A percentile compares a stretch with the other conserved stretches of the same genome.
phyloP scores from a whole-genome alignment of 257 asterid genomes.

The Marsdenia floribunda region DNA sequence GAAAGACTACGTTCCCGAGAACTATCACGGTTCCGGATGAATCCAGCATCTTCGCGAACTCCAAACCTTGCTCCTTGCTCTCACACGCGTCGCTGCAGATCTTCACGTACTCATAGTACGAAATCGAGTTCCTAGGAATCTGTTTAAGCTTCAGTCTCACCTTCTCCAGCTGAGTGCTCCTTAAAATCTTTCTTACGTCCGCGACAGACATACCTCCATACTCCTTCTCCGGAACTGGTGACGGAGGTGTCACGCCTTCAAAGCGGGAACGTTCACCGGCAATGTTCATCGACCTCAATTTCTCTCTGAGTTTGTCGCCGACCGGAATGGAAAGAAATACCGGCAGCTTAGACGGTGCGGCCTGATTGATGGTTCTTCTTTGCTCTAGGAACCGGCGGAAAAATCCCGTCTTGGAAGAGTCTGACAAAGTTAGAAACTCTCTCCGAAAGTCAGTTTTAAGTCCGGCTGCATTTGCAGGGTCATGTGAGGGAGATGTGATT shows the following conservation, averaged over 20 bases:
- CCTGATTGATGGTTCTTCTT: constrained; percentile 42
- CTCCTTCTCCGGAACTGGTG: constrained; percentile 8
- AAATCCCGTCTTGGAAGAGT: constrained; percentile 26
- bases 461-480: constrained; percentile 21
- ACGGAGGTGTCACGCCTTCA: constrained; percentile 29
- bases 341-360: constrained; percentile 36
- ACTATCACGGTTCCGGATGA: constrained; percentile 72
- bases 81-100: constrained; percentile 49
- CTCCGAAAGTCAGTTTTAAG: constrained; percentile 22
- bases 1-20: constrained; percentile 70
- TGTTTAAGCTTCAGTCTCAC: constrained; percentile 36
- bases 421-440: constrained; percentile 25
- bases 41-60: constrained; percentile 62
- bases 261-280: constrained; percentile 28
- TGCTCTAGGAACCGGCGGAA: constrained; percentile 45
- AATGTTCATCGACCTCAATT: constrained; percentile 36
- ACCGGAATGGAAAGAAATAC: constrained; percentile 47
- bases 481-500: constrained; percentile 21
- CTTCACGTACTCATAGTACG: constrained; percentile 43
- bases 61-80: constrained; percentile 41
- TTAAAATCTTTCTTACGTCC: constrained; percentile 51
- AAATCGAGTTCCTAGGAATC: constrained; percentile 51
- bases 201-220: constrained; percentile 27
- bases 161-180: constrained; percentile 45
- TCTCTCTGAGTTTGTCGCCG: constrained; percentile 62